Conservation (phyloP, 1,284 basidiomycete genomes). For the Rhodofomes roseus region DNA sequence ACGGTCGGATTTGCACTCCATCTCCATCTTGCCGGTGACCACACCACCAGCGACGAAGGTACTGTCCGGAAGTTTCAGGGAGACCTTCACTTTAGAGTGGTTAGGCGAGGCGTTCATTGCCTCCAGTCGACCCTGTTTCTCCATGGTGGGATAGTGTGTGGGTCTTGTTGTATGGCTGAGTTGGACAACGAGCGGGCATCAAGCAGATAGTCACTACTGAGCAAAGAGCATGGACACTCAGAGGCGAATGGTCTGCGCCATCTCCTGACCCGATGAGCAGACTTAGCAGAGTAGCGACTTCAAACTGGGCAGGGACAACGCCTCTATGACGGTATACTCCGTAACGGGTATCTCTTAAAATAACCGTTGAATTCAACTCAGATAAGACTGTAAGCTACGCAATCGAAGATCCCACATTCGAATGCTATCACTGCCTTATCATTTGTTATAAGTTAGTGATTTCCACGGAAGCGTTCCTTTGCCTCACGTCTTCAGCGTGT, state of each 20-base stretch:
- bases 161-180: background rate
- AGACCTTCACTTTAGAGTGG: conserved; percentile 71
- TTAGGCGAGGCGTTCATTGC: conserved; percentile 75
- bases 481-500: too few species aligned
- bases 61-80: conserved; percentile 51
- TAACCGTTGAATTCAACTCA: background rate
- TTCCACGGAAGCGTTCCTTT: too few species aligned
- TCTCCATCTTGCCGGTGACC: conserved; percentile 69
- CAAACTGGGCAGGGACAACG: background rate
- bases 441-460: too few species aligned
- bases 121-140: conserved; percentile 36
- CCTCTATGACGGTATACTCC: background rate
- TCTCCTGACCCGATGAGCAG: background rate
- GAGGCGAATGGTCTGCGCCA: background rate
- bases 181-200: background rate
- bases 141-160: background rate
- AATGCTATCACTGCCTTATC: too few species aligned
- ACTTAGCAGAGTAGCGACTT: background rate
- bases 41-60: conserved; percentile 60
- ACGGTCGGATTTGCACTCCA: conserved; percentile 71
- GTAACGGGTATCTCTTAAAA: background rate
- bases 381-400: too few species aligned
- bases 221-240: background rate
- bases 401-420: too few species aligned
- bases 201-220: background rate